Percentiles rank a stretch among this genome's conserved stretches.
Conservation (phyloP, 345 rosid genomes). For the Salix exigua region DNA sequence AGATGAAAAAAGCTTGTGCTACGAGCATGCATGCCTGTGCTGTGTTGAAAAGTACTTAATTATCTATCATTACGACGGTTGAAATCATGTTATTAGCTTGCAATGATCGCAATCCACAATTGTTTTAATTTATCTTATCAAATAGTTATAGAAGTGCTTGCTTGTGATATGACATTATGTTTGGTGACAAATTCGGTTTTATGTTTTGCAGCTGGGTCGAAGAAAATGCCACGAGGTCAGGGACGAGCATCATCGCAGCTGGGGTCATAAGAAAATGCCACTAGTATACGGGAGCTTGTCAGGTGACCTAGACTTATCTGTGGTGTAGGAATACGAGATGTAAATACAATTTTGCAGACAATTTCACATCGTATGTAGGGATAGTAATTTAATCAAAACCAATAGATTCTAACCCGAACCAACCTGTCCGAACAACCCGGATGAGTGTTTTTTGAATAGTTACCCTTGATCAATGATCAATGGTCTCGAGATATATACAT, state of each 20-base stretch:
- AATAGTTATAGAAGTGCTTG: background rate
- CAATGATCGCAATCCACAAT: background rate
- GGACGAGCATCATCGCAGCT: conserved; percentile 28
- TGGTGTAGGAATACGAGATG: background rate
- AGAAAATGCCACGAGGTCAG: conserved; percentile 77
- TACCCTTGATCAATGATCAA: too few relatives aligned
- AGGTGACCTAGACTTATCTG: too few relatives aligned
- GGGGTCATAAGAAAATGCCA: background rate
- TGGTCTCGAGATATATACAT: too few relatives aligned
- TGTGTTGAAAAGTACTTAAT: too few relatives aligned
- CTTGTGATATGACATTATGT: background rate
- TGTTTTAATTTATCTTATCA: background rate
- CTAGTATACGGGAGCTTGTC: too few relatives aligned
- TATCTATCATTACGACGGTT: too few relatives aligned
- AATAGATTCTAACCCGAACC: too few relatives aligned
- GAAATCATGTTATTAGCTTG: too few relatives aligned
- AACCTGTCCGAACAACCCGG: too few relatives aligned
- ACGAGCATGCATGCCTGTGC: too few relatives aligned
- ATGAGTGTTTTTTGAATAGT: too few relatives aligned
- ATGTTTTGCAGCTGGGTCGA: conserved; percentile 55
- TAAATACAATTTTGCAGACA: background rate
- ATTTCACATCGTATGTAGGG: background rate
- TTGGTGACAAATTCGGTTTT: background rate
- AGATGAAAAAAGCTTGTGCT: background rate
- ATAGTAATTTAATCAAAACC: background rate